These are phyloP conservation scores for Cnidoscolus chayamansa DNA, from an alignment of 441 rosid genomes.

Conservation along the genomic window DNA sequence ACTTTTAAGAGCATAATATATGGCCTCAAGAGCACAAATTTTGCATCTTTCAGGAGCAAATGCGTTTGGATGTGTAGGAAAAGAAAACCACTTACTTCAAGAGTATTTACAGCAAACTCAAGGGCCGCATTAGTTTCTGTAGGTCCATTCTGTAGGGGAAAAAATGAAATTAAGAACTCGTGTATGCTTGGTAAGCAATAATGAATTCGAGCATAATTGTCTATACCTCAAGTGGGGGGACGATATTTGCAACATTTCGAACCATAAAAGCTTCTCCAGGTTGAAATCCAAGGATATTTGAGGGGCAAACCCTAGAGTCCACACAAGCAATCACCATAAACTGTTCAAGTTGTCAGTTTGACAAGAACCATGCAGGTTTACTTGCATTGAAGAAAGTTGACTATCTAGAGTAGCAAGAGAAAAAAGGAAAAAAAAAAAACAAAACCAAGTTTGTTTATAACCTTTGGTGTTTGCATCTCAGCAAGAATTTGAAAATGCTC, in stretches of 20 bases:
- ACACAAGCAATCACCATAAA: slow-evolving; percentile 96
- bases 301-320: slow-evolving; percentile 96
- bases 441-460: slow-evolving; percentile 18
- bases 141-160: slow-evolving; percentile 55
- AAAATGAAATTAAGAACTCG: slow-evolving; percentile 8
- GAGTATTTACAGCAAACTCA: slow-evolving; percentile 80
- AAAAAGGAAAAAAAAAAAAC: not conserved
- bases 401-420: not conserved
- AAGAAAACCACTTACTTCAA: slow-evolving; percentile 47
- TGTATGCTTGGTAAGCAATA: not conserved
- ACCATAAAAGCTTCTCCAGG: slow-evolving; percentile 95
- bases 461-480: slow-evolving; percentile 78
- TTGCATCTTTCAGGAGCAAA: not conserved
- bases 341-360: slow-evolving; percentile 45
- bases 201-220: slow-evolving; percentile 1
- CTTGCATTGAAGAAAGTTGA: slow-evolving; percentile 1
- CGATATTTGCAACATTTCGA: slow-evolving; percentile 85
- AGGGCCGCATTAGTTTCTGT: slow-evolving; percentile 89
- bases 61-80: not conserved
- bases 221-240: slow-evolving; percentile 74
- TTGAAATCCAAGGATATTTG: slow-evolving; percentile 79
- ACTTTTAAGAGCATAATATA: not conserved
- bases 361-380: slow-evolving; percentile 1
- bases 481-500: slow-evolving; percentile 67
- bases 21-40: not conserved